A percentile compares a stretch with the other conserved stretches of the same genome.
phyloP scores from a whole-genome alignment of 768 basidiomycete genomes.

The Brasilioporus rufonigricans region DNA sequence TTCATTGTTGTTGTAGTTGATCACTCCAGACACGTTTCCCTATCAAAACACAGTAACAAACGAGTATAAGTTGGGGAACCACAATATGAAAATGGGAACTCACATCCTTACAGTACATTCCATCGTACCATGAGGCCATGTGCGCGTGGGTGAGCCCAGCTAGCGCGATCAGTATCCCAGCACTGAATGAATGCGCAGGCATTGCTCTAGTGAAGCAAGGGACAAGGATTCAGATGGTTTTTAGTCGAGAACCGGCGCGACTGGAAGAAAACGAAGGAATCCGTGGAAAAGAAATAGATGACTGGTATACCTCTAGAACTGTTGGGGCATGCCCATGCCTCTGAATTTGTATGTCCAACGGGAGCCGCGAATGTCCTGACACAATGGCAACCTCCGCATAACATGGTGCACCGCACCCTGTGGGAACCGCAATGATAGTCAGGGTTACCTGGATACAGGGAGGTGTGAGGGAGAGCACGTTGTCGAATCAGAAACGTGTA shows the following conservation, averaged over 20 bases:
- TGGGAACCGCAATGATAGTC: neutral
- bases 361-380: neutral
- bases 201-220: constrained; percentile 3
- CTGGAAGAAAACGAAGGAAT: neutral
- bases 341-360: constrained; percentile 5
- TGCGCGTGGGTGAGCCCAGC: constrained; percentile 13
- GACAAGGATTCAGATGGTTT: neutral
- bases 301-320: neutral
- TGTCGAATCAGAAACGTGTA: too few species aligned
- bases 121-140: neutral
- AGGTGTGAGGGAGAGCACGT: too few species aligned
- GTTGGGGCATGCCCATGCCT: neutral
- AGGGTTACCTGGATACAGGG: too few species aligned
- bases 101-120: constrained; percentile 13
- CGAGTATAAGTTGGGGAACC: neutral
- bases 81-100: neutral
- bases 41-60: neutral
- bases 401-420: too few species aligned
- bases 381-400: neutral
- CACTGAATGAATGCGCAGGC: neutral
- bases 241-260: constrained; percentile 9
- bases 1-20: neutral
- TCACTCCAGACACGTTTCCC: neutral
- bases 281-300: neutral
- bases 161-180: constrained; percentile 9